Conservation (phyloP, 768 basidiomycete genomes). For the Boletellus ananas region DNA sequence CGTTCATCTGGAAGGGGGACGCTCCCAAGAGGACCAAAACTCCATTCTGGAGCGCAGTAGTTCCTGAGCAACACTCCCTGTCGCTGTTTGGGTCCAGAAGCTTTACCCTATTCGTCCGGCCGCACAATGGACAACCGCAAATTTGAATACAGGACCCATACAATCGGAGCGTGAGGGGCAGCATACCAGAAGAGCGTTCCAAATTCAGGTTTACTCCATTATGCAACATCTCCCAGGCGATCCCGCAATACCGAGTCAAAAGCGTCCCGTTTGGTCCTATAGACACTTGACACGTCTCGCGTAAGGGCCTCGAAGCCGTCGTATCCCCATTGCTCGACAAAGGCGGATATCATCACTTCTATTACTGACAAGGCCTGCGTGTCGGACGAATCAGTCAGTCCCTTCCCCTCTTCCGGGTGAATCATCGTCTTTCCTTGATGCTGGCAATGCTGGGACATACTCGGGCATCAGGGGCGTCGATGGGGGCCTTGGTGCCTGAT, state of each 20-base stretch:
- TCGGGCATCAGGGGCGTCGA: conserved; percentile 63
- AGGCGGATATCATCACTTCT: conserved; percentile 49
- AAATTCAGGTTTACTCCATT: conserved; percentile 63
- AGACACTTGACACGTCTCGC: conserved; percentile 56
- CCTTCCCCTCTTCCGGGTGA: not conserved
- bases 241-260: conserved; percentile 68
- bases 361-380: conserved; percentile 56
- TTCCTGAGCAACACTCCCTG: conserved; percentile 52
- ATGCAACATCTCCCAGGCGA: conserved; percentile 66
- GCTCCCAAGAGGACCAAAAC: conserved; percentile 79
- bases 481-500: conserved; percentile 59
- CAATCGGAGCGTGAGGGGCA: not conserved
- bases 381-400: conserved; percentile 58
- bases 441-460: conserved; percentile 34
- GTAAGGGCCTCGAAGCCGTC: conserved; percentile 67
- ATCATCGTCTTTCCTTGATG: not conserved
- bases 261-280: conserved; percentile 61
- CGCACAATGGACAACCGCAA: not conserved
- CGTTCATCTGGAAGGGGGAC: conserved; percentile 65
- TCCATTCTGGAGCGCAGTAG: conserved; percentile 73
- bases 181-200: conserved; percentile 82
- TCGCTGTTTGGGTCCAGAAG: conserved; percentile 35
- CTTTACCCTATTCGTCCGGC: conserved; percentile 49
- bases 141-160: conserved; percentile 5
- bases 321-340: conserved; percentile 65